Evolutionary conservation across 768 basidiomycete genomes (phyloP).

Genomic region (Pholiota molesta): DNA sequence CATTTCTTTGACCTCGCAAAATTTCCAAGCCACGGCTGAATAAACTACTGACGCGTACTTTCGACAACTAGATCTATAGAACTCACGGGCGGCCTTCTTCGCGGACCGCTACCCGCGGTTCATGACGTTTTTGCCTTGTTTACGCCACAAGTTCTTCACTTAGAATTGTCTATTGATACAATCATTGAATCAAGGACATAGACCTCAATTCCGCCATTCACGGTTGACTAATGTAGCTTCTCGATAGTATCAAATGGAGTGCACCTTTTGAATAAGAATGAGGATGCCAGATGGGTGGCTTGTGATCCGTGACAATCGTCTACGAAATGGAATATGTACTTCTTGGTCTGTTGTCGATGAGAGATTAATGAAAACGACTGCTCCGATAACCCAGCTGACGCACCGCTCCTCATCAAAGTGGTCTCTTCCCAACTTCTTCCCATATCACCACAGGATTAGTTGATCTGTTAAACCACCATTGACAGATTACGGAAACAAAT

Average conservation of each 20-base stretch:
- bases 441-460: constrained; percentile 60
- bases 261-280: background rate
- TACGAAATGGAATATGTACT: background rate
- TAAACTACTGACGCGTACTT: too few relatives aligned
- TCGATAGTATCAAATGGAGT: background rate
- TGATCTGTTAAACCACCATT: constrained; percentile 38
- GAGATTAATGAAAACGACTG: background rate
- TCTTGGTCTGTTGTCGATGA: background rate
- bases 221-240: background rate
- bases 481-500: too few relatives aligned
- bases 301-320: background rate
- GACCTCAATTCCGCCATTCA: background rate
- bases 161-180: background rate
- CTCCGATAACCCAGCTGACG: background rate
- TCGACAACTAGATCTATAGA: too few relatives aligned
- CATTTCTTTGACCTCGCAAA: too few relatives aligned
- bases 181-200: background rate
- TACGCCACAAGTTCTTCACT: background rate
- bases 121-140: background rate
- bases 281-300: background rate
- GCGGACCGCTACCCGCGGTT: background rate
- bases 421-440: constrained; percentile 43
- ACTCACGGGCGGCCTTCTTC: background rate
- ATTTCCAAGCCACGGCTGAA: too few relatives aligned
- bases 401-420: constrained; percentile 16